Conservation (phyloP, 148 eudicot genomes). For the Camellia lanceoleosa region DNA sequence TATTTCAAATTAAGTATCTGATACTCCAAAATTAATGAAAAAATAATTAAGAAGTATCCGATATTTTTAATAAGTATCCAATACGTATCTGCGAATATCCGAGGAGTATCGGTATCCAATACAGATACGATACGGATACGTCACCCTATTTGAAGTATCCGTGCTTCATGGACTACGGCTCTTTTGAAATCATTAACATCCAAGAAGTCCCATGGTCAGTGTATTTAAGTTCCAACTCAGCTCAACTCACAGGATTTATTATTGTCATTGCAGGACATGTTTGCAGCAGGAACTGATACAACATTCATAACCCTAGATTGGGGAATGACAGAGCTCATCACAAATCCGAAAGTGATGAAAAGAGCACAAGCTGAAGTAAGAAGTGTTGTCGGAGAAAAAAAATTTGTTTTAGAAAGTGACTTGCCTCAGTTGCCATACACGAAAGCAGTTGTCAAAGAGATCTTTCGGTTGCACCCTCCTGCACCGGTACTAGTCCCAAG, state of each 20-base stretch:
- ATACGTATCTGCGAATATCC: too few species aligned
- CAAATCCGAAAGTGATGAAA: slow-evolving; percentile 40
- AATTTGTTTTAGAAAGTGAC: slow-evolving; percentile 38
- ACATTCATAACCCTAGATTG: slow-evolving; percentile 47
- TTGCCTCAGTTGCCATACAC: slow-evolving; percentile 42
- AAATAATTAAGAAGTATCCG: too few species aligned
- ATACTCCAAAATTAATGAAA: too few species aligned
- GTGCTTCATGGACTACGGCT: too few species aligned
- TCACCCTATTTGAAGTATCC: too few species aligned
- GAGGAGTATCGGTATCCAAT: too few species aligned
- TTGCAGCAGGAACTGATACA: slow-evolving; percentile 61
- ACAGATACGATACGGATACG: too few species aligned
- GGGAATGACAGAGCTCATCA: slow-evolving; percentile 57
- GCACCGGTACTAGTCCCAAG: slow-evolving; percentile 57
- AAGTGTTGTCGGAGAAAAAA: slow-evolving; percentile 27
- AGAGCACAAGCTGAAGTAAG: slow-evolving; percentile 51
- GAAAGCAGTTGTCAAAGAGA: slow-evolving; percentile 55
- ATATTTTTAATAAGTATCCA: too few species aligned
- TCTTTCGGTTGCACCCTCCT: slow-evolving; percentile 49
- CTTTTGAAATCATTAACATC: background rate
- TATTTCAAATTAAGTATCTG: too few species aligned
- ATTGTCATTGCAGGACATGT: slow-evolving; percentile 48
- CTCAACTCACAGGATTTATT: background rate
- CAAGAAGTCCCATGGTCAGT: background rate
- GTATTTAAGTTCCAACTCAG: background rate